A percentile compares a stretch with the other conserved stretches of the same genome.
Conservation (phyloP, 2,329 filamentous ascomycete genomes). For the Monosporascus sp. region DNA sequence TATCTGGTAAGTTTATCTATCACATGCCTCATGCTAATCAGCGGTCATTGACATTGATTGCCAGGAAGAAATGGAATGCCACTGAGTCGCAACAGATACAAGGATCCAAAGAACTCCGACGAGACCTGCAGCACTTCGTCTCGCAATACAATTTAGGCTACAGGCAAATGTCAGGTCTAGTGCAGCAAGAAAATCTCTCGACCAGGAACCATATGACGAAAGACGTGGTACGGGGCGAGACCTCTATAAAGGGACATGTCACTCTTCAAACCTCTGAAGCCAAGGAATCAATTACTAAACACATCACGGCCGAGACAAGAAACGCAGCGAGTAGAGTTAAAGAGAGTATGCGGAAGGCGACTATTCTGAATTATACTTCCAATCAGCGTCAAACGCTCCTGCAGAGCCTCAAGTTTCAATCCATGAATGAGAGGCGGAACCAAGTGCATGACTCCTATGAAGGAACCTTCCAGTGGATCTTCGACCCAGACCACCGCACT, state of each 20-base stretch:
- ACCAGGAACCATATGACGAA: background rate
- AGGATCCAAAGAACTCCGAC: background rate
- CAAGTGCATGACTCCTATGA: conserved; percentile 3
- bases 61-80: conserved; percentile 1
- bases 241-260: too few species aligned
- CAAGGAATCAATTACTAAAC: too few species aligned
- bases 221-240: too few species aligned
- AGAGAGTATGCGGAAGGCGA: too few species aligned
- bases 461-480: conserved; percentile 7
- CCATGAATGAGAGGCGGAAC: conserved; percentile 11
- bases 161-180: background rate
- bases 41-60: background rate
- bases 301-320: too few species aligned
- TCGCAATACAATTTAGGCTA: background rate
- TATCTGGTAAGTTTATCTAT: conserved; percentile 1
- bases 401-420: conserved; percentile 6
- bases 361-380: too few species aligned
- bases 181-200: background rate
- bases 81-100: conserved; percentile 2
- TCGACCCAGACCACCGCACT: background rate
- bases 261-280: too few species aligned
- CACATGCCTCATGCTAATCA: background rate
- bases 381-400: conserved; percentile 2
- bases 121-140: conserved; percentile 2
- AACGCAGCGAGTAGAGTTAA: too few species aligned